Percentiles rank a stretch among this genome's conserved stretches.
Conservation (phyloP, 257 asterid genomes). For the Cruciata laevipes region DNA sequence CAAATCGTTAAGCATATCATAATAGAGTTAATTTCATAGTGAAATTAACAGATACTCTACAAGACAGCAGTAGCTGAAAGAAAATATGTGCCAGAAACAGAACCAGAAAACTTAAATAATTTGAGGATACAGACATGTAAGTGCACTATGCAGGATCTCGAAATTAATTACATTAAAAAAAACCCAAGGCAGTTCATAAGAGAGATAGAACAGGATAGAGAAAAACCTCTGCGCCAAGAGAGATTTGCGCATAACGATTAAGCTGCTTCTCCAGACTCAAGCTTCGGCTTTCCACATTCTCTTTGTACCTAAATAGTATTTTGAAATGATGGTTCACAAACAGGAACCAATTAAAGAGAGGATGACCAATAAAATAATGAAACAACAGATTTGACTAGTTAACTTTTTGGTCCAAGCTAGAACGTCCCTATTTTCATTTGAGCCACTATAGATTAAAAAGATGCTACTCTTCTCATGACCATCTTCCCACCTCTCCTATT, state of each 20-base stretch:
- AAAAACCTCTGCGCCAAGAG: constrained; percentile 78
- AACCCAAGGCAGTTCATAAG: neutral
- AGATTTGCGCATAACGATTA: constrained; percentile 70
- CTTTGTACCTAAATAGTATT: constrained; percentile 55
- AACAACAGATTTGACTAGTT: neutral
- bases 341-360: constrained; percentile 1
- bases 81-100: neutral
- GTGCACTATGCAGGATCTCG: neutral
- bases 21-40: neutral
- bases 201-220: neutral
- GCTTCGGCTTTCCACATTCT: constrained; percentile 52
- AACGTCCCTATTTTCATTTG: neutral
- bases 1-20: neutral
- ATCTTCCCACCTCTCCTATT: neutral
- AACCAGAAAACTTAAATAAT: neutral
- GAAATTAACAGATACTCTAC: neutral
- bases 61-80: neutral
- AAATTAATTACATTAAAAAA: neutral
- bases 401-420: neutral
- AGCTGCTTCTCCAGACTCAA: constrained; percentile 69
- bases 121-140: neutral
- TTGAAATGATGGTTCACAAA: constrained; percentile 18
- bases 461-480: neutral
- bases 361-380: neutral
- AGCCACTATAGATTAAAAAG: neutral